Base-by-base conservation (phyloP, 306 rosid genomes). In the Prunus dulcis region DNA sequence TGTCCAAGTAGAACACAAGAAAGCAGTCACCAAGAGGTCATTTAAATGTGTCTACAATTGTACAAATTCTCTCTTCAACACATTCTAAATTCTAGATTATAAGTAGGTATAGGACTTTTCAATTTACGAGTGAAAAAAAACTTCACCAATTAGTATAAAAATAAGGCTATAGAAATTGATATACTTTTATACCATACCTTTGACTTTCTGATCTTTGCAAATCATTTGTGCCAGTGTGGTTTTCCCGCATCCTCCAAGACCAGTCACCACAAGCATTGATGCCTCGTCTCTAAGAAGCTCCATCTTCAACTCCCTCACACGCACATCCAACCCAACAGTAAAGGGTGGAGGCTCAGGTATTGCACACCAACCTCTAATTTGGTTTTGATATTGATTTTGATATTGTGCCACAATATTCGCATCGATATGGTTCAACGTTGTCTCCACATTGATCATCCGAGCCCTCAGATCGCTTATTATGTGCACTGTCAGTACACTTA, bases 241-340 rank as follows among this genome's bases (percentile, higher is more conserved):
- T 80, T 88, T 90, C 38, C 96, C 93, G 0, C 81, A 80, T 61
- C 93, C 96, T 32, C 61, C 84, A 0, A 81, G 47, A 23, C 86
- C 89, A 3, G 93, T 85, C 15, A 90, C 45, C 4, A 84, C 84
- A 51, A 78, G 61, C 71, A 87, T 79, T 0, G 84, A 64, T 2
- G 12, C 3, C 10, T 23, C 82, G 27, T 66, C 72, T 23, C 17
- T 67, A 2, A 87, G 72, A 67, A 88, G 81, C 81, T 51, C 60
- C 51, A 27, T 2, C 87, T 90, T 90, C 78, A 91, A 50, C 19
- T 87, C 87, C 58, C n/a, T 43, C 72, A 91, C 15, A 56, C 75
- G 84, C 69, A 38, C 73, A 25, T 87, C 92, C 79, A 91, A 76
- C 15, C 92, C 93, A 68, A 87, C 88, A 5, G 43, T 17, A 49